Percentiles rank a stretch among this genome's conserved stretches.
Evolutionary conservation across 805 yeast species (phyloP).

Genomic region (Monosporozyma aquatica): DNA sequence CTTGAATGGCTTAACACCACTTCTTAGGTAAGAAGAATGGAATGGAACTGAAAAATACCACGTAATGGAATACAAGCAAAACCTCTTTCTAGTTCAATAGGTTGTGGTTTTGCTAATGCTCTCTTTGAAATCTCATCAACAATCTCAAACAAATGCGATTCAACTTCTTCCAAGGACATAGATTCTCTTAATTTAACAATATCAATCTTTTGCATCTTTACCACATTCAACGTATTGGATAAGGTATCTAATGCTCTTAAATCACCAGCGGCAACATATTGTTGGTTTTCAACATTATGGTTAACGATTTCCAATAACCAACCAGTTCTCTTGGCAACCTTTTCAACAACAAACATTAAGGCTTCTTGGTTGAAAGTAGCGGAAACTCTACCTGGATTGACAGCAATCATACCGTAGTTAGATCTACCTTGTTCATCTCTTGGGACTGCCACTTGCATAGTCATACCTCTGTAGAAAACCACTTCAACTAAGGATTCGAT

Average conservation of each 20-base stretch:
- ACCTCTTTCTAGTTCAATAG: constrained; percentile 94
- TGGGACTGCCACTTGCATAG: constrained; percentile 99
- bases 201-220: constrained; percentile 91
- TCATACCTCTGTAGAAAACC: constrained; percentile 99
- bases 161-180: constrained; percentile 79
- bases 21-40: constrained; percentile 97
- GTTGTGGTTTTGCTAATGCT: constrained; percentile 84
- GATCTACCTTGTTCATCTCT: constrained; percentile 93
- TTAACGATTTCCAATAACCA: constrained; percentile 98
- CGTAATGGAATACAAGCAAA: constrained; percentile 96
- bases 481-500: constrained; percentile 94
- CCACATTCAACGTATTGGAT: constrained; percentile 84
- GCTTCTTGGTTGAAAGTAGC: constrained; percentile 89
- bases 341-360: constrained; percentile 85
- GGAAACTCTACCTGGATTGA: constrained; percentile 89
- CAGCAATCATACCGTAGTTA: constrained; percentile 98
- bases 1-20: constrained; percentile 98
- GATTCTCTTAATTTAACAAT: constrained; percentile 77
- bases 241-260: constrained; percentile 88
- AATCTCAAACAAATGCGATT: constrained; percentile 79
- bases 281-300: constrained; percentile 96
- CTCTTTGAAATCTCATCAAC: constrained; percentile 76
- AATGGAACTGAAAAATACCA: constrained; percentile 99
- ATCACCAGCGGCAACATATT: constrained; percentile 98
- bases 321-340: constrained; percentile 69